Evolutionary conservation across 768 basidiomycete species (phyloP).

Genomic region (Crepidotus variabilis): DNA sequence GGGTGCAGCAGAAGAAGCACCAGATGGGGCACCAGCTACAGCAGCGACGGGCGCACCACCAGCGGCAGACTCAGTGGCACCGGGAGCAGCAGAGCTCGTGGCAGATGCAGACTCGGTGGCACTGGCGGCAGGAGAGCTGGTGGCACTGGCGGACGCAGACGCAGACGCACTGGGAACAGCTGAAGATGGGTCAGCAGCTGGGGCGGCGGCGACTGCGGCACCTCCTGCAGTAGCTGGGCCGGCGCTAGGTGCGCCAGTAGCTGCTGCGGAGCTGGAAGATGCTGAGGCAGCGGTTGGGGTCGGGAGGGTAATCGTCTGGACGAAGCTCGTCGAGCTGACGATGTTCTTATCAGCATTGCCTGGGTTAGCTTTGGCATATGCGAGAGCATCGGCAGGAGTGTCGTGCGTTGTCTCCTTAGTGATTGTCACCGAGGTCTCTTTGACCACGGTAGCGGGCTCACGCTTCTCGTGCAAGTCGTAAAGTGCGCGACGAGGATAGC

Average conservation of each 20-base stretch:
- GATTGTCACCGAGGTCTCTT: conserved; percentile 17
- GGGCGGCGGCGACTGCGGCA: neutral
- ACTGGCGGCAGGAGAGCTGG: neutral
- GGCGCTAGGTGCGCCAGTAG: neutral
- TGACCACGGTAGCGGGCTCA: conserved; percentile 17
- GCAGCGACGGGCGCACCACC: neutral
- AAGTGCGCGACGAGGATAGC: conserved; percentile 26
- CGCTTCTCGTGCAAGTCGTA: conserved; percentile 29
- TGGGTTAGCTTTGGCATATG: conserved; percentile 6
- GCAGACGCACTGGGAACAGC: neutral
- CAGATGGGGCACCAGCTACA: neutral
- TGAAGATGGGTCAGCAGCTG: neutral
- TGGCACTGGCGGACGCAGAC: neutral
- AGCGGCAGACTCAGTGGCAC: neutral
- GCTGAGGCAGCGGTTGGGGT: neutral
- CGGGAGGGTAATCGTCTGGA: neutral
- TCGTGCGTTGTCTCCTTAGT: conserved; percentile 17
- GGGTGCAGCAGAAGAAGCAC: neutral
- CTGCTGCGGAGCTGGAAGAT: neutral
- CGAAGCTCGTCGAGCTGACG: neutral
- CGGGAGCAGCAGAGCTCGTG: neutral
- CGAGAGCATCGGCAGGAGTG: conserved; percentile 17
- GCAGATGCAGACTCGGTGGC: neutral
- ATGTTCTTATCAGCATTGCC: neutral
- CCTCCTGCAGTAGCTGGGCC: neutral